Evolutionary conservation across 306 rosid species (phyloP).

Genomic region (Vigna unguiculata): DNA sequence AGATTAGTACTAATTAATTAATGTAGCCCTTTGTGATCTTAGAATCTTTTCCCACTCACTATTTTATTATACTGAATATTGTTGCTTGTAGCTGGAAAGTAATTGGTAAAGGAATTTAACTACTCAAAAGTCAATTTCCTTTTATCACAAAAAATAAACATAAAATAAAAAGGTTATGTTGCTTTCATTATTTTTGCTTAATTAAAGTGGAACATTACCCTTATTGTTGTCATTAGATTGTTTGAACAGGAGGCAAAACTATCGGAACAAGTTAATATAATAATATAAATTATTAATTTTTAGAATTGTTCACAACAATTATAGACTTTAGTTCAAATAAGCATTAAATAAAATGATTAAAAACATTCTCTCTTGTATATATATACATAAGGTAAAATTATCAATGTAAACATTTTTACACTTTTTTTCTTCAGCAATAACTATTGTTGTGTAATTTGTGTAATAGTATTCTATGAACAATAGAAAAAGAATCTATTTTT

Average conservation of each 20-base stretch:
- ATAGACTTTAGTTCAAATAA: no score
- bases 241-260: not conserved
- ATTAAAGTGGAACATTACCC: not conserved
- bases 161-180: not conserved
- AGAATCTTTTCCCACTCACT: conserved; percentile 33
- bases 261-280: not conserved
- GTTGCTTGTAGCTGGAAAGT: conserved; percentile 30
- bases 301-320: no score
- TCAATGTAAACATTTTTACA: not conserved
- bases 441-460: not conserved
- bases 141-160: not conserved
- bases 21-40: conserved; percentile 18
- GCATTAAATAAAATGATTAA: no score
- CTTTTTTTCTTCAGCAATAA: not conserved
- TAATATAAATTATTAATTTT: not conserved
- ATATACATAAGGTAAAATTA: not conserved
- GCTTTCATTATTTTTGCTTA: not conserved
- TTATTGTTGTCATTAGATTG: not conserved
- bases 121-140: conserved; percentile 13
- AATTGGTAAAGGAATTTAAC: not conserved
- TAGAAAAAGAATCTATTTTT: not conserved
- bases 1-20: conserved; percentile 11
- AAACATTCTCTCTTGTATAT: no score
- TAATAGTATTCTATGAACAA: not conserved
- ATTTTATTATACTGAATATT: not conserved